Base-by-base conservation (phyloP, 352 stramenopile genomes). In the Phytophthora syringae region DNA sequence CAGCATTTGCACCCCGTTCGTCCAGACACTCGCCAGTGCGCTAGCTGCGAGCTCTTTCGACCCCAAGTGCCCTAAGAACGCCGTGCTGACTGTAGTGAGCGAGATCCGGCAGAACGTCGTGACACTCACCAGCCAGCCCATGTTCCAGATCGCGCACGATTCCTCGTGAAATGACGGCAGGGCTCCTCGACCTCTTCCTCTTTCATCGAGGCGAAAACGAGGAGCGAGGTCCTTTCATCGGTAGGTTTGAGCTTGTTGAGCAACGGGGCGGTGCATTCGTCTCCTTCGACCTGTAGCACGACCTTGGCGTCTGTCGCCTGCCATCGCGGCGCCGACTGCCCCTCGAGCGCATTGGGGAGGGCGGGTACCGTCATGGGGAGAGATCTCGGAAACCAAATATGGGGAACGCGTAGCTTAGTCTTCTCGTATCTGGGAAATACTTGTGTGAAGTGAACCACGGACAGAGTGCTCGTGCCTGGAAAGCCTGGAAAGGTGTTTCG, bases 91-190 rank as follows among this genome's bases (percentile, higher is more conserved):
- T 13, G 86, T 90, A 13, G 86, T 80, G 11, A 93, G 72, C 60
- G 82, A 89, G 65, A 92, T 90, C 20, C 84, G 79, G 59, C 82
- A 92, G 54, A 94, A 90, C 9, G 86, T 94, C 22, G 86, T 76
- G 20, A 94, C 73, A 58, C 80, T 91, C n/a, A 94, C 86, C 39
- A 92, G 82, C 84, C 82, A 94, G 48, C 81, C 84, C 84, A 94
- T 94, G 61, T 71, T 86, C 82, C 82, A 93, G 65, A 93, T 89
- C 44, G 83, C 77, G 36, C 61, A 77, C 25, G 81, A 74, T 64
- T 93, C 85, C 42, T 89, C 75, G 37, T 62, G 45, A 16, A 76
- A 72, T 42, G 77, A 75, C 9, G 79, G 79, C 22, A 74, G 24
- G 52, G 57, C 18, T 54, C 39, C 52, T 64, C 56, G 16, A 15